These are phyloP conservation scores for Ammopiptanthus mongolicus DNA, from an alignment of 306 rosid genomes.

Conservation along the genomic window DNA sequence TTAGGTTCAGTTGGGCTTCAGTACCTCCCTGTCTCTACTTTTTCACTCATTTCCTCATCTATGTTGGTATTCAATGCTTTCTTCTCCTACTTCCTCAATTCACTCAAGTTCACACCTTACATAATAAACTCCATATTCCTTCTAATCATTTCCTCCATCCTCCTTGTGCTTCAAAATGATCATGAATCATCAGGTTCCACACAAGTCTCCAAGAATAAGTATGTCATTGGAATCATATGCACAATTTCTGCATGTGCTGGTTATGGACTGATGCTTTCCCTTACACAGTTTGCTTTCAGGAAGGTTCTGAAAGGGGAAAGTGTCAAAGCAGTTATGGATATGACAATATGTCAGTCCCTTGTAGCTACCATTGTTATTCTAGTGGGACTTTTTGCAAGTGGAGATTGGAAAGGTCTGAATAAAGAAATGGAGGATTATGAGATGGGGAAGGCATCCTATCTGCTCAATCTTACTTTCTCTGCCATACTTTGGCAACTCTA, in stretches of 20 bases:
- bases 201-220: conserved; percentile 14
- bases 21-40: conserved; percentile 47
- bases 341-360: conserved; percentile 17
- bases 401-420: conserved; percentile 37
- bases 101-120: conserved; percentile 31
- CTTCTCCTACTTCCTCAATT: conserved; percentile 43
- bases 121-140: conserved; percentile 40
- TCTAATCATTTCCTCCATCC: conserved; percentile 9
- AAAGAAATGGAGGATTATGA: not conserved
- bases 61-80: conserved; percentile 42
- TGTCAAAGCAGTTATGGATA: conserved; percentile 27
- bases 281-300: no score
- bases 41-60: conserved; percentile 34
- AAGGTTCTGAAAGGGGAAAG: conserved; percentile 16
- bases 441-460: conserved; percentile 35
- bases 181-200: conserved; percentile 8
- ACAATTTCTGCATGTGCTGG: conserved; percentile 1
- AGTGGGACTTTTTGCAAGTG: conserved; percentile 42
- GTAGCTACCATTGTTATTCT: conserved; percentile 17
- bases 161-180: conserved; percentile 18
- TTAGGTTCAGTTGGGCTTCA: conserved; percentile 36
- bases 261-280: no score
- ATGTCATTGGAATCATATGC: conserved; percentile 39
- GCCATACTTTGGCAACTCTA: conserved; percentile 34
- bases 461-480: conserved; percentile 35